Evolutionary conservation across 176 grass and related monocot species (phyloP).

Genomic region (Dactylis glomerata): DNA sequence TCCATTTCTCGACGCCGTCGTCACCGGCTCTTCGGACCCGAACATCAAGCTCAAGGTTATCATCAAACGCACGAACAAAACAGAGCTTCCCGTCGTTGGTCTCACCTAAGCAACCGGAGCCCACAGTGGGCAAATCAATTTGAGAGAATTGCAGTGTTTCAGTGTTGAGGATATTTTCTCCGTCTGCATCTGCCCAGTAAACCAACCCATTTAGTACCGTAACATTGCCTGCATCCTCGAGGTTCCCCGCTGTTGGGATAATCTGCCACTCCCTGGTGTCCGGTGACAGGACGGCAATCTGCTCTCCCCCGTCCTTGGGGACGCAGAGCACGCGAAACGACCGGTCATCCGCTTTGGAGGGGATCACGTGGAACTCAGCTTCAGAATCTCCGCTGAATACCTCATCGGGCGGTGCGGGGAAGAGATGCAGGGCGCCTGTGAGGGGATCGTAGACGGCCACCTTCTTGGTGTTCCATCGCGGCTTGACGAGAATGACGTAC

Average conservation of each 20-base stretch:
- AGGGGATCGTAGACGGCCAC: not conserved
- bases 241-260: not conserved
- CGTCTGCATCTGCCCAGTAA: not conserved
- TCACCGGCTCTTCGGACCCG: not conserved
- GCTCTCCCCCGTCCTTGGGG: not conserved
- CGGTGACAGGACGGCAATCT: not conserved
- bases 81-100: not conserved
- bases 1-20: not conserved
- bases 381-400: not conserved
- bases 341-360: not conserved
- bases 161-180: not conserved
- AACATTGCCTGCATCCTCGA: not conserved
- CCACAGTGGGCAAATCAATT: not conserved
- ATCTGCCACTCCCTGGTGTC: not conserved
- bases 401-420: not conserved
- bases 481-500: not conserved
- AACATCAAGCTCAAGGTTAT: not conserved
- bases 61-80: not conserved
- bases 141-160: not conserved
- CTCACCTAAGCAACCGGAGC: not conserved
- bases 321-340: not conserved
- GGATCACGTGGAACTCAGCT: not conserved
- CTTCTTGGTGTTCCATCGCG: not conserved
- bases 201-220: not conserved
- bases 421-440: not conserved